Base-by-base conservation (phyloP, 2,329 filamentous ascomycete genomes). In the Claviceps quebecensis region DNA sequence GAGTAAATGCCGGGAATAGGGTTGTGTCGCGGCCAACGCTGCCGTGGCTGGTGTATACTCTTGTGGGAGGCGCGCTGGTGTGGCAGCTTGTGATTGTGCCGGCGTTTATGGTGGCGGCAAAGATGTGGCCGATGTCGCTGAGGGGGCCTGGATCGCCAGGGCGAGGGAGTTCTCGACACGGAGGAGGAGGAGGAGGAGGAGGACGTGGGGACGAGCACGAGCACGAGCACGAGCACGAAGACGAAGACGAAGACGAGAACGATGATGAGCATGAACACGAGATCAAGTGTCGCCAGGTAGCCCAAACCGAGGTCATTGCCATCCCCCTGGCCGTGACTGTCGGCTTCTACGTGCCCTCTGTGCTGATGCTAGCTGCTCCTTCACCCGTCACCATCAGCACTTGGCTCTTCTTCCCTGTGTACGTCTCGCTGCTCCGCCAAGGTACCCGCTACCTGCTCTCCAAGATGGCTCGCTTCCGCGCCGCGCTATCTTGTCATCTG, bases 381-480 rank as follows among this genome's bases (percentile, higher is more conserved):
- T 49, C 65, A n/a, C 65, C 71, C 0, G 56, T 56, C 13, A 56
- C 66, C 19, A 67, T 76, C 36, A 56, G 64, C 6, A 51, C 69
- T n/a, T 78, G 75, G 75, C 65, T 78, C 14, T 68, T 76, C 58
- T 77, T 75, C 59, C 75, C 75, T 0, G 51, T 75, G 45, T 74
- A 72, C 61, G 72, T 77, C 1, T 67, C 70, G 2, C 53, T 71
- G 11, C 53, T 74, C 17, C 71, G 73, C 0, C 64, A 67, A 49
- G 60, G 56, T 7, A 61, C 72, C 36, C 65, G 67, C 13, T 56
- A 51, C 38, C 38, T 52, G 17, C 53, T 66, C 7, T 52, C 61
- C 26, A 57, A 53, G 1, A 49, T 61, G 16, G 57, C 62, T 29
- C 55, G 58, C 41, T 60, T 55, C 5, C 61, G 63, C 17, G 60